Evolutionary conservation across 805 yeast species (phyloP).

Genomic region (Vanderwaltozyma polyspora): DNA sequence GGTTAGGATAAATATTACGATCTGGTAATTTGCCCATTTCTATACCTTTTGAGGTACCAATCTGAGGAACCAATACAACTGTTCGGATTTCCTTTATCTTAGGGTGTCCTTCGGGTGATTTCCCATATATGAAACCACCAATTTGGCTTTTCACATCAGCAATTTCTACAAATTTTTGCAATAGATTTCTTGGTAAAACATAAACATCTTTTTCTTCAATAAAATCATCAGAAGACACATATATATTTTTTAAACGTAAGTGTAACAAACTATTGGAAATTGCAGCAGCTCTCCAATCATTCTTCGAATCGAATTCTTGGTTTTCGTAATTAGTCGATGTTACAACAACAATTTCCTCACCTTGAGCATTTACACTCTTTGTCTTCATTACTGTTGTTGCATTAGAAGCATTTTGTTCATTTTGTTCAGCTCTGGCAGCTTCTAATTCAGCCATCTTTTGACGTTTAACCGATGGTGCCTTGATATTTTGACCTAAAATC

Average conservation of each 20-base stretch:
- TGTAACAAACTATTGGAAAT: conserved; percentile 65
- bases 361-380: conserved; percentile 81
- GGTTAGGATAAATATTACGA: conserved; percentile 22
- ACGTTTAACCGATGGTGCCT: conserved; percentile 78
- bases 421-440: conserved; percentile 32
- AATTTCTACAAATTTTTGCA: conserved; percentile 66
- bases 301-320: conserved; percentile 65
- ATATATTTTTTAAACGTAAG: conserved; percentile 63
- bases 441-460: conserved; percentile 76
- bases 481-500: conserved; percentile 86
- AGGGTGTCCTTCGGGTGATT: conserved; percentile 58
- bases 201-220: conserved; percentile 50
- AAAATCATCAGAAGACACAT: conserved; percentile 57
- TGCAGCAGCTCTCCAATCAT: conserved; percentile 87
- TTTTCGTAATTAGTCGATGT: conserved; percentile 86
- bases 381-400: conserved; percentile 71
- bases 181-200: conserved; percentile 71
- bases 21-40: conserved; percentile 39
- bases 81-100: conserved; percentile 68
- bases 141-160: conserved; percentile 75
- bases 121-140: conserved; percentile 72
- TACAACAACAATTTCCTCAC: conserved; percentile 90
- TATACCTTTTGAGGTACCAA: conserved; percentile 59
- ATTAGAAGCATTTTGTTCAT: conserved; percentile 30
- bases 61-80: conserved; percentile 76